These are phyloP conservation scores for Agrocybe pediades DNA, from an alignment of 768 basidiomycete genomes.

Conservation along the genomic window DNA sequence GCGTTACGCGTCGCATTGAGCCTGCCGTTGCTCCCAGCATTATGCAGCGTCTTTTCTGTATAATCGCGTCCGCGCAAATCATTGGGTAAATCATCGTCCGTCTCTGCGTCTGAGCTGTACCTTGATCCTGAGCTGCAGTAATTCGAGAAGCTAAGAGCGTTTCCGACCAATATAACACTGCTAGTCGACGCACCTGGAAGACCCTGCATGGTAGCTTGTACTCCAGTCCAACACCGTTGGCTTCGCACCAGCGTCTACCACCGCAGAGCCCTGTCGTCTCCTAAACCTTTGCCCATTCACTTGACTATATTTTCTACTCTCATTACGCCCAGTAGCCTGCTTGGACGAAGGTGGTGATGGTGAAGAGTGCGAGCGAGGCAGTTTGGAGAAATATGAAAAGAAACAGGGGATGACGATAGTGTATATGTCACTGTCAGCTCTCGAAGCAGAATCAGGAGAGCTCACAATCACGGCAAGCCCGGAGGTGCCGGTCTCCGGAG, in stretches of 20 bases:
- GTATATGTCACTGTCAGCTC: background rate
- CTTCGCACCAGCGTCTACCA: slow-evolving; percentile 22
- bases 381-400: slow-evolving; percentile 42
- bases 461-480: too few relatives aligned
- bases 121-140: slow-evolving; percentile 50
- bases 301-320: slow-evolving; percentile 39
- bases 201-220: slow-evolving; percentile 86
- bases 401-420: background rate
- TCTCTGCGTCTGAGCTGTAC: slow-evolving; percentile 57
- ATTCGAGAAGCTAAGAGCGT: background rate
- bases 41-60: slow-evolving; percentile 20
- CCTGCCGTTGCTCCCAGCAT: slow-evolving; percentile 24
- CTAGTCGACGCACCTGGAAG: slow-evolving; percentile 63
- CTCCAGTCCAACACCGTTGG: slow-evolving; percentile 64
- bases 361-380: slow-evolving; percentile 80
- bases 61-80: slow-evolving; percentile 45
- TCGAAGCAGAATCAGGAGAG: background rate
- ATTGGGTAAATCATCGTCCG: slow-evolving; percentile 41
- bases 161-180: background rate
- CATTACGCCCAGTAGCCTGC: slow-evolving; percentile 52
- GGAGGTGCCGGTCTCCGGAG: too few relatives aligned
- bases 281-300: slow-evolving; percentile 34
- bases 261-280: slow-evolving; percentile 33
- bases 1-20: slow-evolving; percentile 27
- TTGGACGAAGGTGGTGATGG: slow-evolving; percentile 70